Evolutionary conservation across 495 filamentous ascomycete species (phyloP).

Genomic region (Lasiosphaeriaceae sp.): DNA sequence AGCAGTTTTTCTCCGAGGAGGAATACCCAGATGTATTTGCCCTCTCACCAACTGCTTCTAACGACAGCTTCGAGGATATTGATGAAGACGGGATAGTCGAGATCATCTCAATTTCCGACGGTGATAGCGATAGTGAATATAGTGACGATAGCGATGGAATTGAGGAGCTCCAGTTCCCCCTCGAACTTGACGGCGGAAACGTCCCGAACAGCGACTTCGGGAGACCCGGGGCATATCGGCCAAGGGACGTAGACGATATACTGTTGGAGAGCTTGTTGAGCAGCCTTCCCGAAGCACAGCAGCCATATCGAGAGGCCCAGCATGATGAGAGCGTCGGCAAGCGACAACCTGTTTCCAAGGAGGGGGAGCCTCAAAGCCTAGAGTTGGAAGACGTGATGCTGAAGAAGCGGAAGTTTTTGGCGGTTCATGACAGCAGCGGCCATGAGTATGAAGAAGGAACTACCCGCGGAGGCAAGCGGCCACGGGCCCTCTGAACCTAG

Average conservation of each 20-base stretch:
- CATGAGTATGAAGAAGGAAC: background rate
- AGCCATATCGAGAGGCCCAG: background rate
- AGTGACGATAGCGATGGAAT: background rate
- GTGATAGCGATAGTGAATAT: background rate
- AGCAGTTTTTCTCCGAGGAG: background rate
- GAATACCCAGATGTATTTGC: background rate
- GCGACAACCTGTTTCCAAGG: background rate
- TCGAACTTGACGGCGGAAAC: background rate
- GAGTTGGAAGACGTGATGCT: background rate
- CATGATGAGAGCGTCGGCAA: background rate
- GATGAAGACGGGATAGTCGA: background rate
- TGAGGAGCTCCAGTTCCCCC: background rate
- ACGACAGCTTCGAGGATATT: background rate
- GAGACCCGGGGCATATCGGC: background rate
- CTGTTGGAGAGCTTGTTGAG: background rate
- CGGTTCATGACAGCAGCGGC: too few species aligned
- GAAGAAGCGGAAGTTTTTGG: background rate
- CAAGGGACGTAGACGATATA: background rate
- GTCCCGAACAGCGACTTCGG: background rate
- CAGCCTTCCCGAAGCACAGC: background rate
- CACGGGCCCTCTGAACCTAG: background rate
- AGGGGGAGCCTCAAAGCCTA: background rate
- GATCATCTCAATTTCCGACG: constrained; percentile 2
- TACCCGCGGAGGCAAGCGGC: background rate
- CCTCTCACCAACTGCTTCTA: background rate